These are phyloP conservation scores for Fusarium clavum DNA, from an alignment of 2,329 filamentous ascomycete species.

Conservation along the genomic window DNA sequence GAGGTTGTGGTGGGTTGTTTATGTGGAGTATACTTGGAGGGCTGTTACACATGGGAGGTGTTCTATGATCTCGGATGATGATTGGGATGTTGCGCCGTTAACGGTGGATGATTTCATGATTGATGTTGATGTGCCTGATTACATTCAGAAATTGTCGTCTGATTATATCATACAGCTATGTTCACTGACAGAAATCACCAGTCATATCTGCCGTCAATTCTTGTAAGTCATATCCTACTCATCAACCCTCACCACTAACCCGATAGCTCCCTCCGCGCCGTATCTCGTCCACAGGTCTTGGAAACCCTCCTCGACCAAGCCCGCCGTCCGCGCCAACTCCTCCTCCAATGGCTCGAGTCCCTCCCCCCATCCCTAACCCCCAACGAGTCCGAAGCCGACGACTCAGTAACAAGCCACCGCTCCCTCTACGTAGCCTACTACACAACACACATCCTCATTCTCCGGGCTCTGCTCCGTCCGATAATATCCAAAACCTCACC, in stretches of 20 bases:
- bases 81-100: not conserved
- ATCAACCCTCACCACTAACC: fast-evolving
- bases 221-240: not conserved
- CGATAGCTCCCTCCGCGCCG: not conserved
- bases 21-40: constrained; percentile 8
- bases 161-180: not conserved
- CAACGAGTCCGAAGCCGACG: not conserved
- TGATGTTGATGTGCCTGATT: not conserved
- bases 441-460: not conserved
- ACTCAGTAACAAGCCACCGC: constrained; percentile 2
- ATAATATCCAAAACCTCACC: not conserved
- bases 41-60: not conserved
- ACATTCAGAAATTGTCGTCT: not conserved
- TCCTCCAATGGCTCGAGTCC: not conserved
- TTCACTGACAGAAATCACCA: not conserved
- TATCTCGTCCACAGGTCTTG: not conserved
- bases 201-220: constrained; percentile 1
- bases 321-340: not conserved
- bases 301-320: not conserved
- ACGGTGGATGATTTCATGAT: not conserved
- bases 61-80: not conserved
- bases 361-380: not conserved
- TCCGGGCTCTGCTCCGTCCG: not conserved
- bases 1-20: constrained; percentile 6
- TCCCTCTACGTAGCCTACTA: constrained; percentile 11